Evolutionary conservation across 495 filamentous ascomycete genomes (phyloP), one percentile per base, ranked within the genome.

Genomic region (Daldinia grandis): DNA sequence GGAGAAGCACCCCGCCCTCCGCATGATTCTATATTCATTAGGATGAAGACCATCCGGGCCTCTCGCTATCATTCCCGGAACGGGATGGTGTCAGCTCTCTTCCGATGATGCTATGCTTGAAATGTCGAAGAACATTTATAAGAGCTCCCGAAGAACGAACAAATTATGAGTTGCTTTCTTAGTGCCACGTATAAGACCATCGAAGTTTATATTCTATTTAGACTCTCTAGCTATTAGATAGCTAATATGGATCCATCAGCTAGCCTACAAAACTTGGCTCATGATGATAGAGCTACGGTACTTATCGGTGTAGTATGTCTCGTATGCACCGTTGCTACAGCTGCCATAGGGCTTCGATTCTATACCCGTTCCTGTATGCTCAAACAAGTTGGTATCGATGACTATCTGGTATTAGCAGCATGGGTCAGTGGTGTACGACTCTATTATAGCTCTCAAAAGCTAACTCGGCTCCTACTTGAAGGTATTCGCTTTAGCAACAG

Each of bases 361-460:
- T 83, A 84, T 60, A 75, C 78, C 44, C 77, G 82, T 40, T 74
- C 72, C 19, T 54, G 72, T 56, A 64, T 83, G 37, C 74, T 83
- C 28, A 79, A 75, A 38, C 78, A 79, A 57, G 78, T 83, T 60
- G 82, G 82, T n/a, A 15, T 71, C 6, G 82, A 84, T 55, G 82
- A 84, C 59, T 79, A 71, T 44, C 63, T 72, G 37, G 64, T 74
- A 15, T 61, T 79, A 15, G 30, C 72, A 35, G 77, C 76, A 47
- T 66, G 63, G 69, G 70, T 69, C 38, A 65, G 70, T 73, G 14
- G 4, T 47, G 21, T 58, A 31, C 21, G 7, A 8, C 1, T 24
- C n/a, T 3, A 10, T 15, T 12, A 21, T 56, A 55, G 0, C 14
- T 30, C 2, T 24, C 49, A 24, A 38, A 74, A 57, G 31, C 64